phyloP scores from a whole-genome alignment of 768 basidiomycete species.

The Rubroboletus pulcherrimus region DNA sequence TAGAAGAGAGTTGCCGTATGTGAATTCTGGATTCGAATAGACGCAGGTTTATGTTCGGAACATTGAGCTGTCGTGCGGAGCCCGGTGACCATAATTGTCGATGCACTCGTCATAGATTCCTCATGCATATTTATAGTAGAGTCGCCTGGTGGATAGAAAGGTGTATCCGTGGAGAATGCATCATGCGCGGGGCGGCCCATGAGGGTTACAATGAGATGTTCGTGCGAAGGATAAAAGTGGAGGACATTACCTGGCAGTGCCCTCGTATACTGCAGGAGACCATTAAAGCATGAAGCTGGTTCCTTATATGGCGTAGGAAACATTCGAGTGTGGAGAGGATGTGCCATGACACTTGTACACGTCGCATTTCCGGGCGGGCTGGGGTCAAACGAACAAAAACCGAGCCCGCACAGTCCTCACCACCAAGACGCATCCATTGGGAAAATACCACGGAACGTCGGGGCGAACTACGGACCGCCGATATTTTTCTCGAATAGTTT shows the following conservation, averaged over 20 bases:
- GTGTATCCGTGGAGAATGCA: neutral
- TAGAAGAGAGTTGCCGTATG: neutral
- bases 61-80: neutral
- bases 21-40: conserved; percentile 5
- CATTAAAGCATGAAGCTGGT: neutral
- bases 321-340: neutral
- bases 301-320: no score
- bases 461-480: neutral
- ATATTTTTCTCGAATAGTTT: neutral
- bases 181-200: neutral
- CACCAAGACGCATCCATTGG: neutral
- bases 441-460: neutral
- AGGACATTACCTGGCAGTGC: neutral
- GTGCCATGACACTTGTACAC: neutral
- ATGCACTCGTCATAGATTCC: neutral
- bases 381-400: neutral
- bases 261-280: neutral
- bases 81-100: neutral
- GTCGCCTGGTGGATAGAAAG: neutral
- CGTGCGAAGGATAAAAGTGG: neutral
- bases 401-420: neutral
- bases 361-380: no score
- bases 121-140: neutral
- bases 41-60: neutral
- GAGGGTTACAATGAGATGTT: neutral